phyloP scores from a whole-genome alignment of 176 grass and related monocot species.

The Raddia guianensis region DNA sequence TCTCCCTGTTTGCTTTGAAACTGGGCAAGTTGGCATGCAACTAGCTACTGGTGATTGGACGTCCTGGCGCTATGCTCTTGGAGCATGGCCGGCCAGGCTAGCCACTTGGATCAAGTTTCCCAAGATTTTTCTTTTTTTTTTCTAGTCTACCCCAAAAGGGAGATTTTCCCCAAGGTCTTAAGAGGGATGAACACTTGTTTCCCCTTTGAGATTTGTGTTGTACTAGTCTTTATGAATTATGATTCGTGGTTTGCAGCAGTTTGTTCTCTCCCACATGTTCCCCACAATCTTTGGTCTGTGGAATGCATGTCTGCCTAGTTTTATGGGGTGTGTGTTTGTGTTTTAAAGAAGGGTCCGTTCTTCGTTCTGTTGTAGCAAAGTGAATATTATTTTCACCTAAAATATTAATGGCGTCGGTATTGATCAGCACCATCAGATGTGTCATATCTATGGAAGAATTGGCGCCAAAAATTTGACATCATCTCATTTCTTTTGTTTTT shows the following conservation, averaged over 20 bases:
- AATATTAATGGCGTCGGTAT: neutral
- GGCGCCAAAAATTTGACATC: neutral
- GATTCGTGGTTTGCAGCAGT: conserved; percentile 10
- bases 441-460: neutral
- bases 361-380: conserved; percentile 5
- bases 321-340: neutral
- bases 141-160: neutral
- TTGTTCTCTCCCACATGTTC: conserved; percentile 8
- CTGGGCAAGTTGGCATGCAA: conserved; percentile 52
- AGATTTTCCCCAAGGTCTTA: conserved; percentile 14
- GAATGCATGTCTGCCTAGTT: conserved; percentile 24
- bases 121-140: neutral
- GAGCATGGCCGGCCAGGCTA: conserved; percentile 4
- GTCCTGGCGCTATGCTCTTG: conserved; percentile 34
- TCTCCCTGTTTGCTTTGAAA: conserved; percentile 59
- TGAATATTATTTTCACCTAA: neutral
- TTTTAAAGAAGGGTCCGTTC: neutral
- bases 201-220: conserved; percentile 37
- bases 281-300: conserved; percentile 20
- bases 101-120: conserved; percentile 35
- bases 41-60: conserved; percentile 49
- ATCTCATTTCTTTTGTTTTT: neutral
- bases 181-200: neutral
- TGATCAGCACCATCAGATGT: neutral
- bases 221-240: conserved; percentile 11